Base-by-base conservation (phyloP, 805 yeast genomes). In the Teunomyces pallodes region DNA sequence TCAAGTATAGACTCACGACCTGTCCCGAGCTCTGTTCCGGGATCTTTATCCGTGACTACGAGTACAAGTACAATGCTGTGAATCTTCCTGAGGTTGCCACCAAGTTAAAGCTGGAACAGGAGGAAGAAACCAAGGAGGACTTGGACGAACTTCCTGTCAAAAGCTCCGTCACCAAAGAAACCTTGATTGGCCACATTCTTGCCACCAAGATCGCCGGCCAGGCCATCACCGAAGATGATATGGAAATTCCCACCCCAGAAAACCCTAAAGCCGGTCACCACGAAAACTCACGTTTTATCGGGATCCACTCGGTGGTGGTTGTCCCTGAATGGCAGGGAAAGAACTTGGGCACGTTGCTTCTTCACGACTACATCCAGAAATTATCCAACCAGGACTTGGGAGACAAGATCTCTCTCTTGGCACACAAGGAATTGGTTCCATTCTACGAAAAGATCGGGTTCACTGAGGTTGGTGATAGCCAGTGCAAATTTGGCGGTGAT, bases 11-110 rank as follows among this genome's bases (percentile, higher is more conserved):
- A 57, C 74, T 92, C 53, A 76, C 77, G 1, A 82, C 73, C 3
- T 91, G 97, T 64, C 98, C 98, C 8, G 99, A 92, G 65, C 78
- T 92, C 48, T 83, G 94, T 54, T 82, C 91, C 5, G 98, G 98
- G 2, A 75, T 94, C 48, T 94, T 92, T 60, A 75, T 90, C 45
- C 76, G 96, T 61, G 81, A 81, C 47, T 86, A 86, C 66, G 72
- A 61, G 28, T 67, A 72, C 57, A 67, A 67, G 52, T 76, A 71
- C 59, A 67, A 69, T 45, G 71, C 76, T 10, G 64, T 70, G 45
- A 71, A 71, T 54, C 62, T 71, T 50, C 77, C 77, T 2, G 69
- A 65, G 28, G 70, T 67, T 5, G 76, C 76, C 10, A 69, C 64
- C 16, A 50, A 54, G 36, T 60, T 70, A 47, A 67, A 64, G 35